These are phyloP conservation scores for Emericellopsis cladophorae DNA, from an alignment of 2,329 filamentous ascomycete species.

Conservation along the genomic window DNA sequence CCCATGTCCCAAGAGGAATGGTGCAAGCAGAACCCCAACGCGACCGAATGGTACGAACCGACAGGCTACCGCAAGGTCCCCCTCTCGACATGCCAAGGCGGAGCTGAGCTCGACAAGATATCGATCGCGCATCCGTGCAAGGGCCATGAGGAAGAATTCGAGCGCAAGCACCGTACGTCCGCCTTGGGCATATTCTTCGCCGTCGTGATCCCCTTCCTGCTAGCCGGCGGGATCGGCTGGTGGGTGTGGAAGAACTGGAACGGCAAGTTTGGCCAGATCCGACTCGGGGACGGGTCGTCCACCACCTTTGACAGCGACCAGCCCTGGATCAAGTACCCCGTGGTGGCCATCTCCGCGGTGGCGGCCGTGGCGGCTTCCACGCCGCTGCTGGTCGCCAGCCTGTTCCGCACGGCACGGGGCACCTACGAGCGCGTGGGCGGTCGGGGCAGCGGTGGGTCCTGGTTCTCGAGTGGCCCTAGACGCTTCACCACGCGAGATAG, in stretches of 20 bases:
- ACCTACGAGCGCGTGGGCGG: slow-evolving; percentile 35
- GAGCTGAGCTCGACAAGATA: slow-evolving; percentile 60
- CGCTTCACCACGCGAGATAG: slow-evolving; percentile 81
- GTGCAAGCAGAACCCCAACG: slow-evolving; percentile 50
- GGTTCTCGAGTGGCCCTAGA: slow-evolving; percentile 43
- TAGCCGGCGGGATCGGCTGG: slow-evolving; percentile 65
- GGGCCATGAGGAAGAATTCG: slow-evolving; percentile 71
- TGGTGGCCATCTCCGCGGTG: slow-evolving; percentile 56
- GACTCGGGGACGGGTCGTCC: slow-evolving; percentile 59
- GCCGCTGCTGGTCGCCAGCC: slow-evolving; percentile 57
- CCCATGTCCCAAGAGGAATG: slow-evolving; percentile 39
- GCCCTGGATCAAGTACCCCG: slow-evolving; percentile 70
- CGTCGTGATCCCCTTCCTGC: slow-evolving; percentile 59
- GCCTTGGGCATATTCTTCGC: slow-evolving; percentile 76
- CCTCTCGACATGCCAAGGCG: slow-evolving; percentile 73
- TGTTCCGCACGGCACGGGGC: slow-evolving; percentile 55
- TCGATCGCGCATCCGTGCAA: slow-evolving; percentile 47
- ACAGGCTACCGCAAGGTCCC: slow-evolving; percentile 86
- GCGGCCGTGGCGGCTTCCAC: slow-evolving; percentile 47
- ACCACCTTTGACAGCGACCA: slow-evolving; percentile 52
- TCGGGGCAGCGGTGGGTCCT: slow-evolving; percentile 34
- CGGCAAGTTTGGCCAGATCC: slow-evolving; percentile 83
- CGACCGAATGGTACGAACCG: slow-evolving; percentile 68
- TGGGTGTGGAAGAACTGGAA: slow-evolving; percentile 79
- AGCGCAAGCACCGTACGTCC: slow-evolving; percentile 55